phyloP scores from a whole-genome alignment of 345 rosid species.

The Pugionium cornutum region DNA sequence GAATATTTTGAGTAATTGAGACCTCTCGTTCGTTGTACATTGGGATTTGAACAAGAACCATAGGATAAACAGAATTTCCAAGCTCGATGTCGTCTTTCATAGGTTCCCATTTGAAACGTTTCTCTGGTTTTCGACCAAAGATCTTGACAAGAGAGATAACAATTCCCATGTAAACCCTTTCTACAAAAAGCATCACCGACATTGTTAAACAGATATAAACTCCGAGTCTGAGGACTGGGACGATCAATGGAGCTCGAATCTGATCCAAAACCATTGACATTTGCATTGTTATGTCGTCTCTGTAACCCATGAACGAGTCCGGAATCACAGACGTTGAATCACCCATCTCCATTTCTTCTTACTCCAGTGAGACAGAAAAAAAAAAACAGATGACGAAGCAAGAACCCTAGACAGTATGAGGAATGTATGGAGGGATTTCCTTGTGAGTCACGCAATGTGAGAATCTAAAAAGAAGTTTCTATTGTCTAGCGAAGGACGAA shows the following conservation, averaged over 20 bases:
- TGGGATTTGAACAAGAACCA: slow-evolving; percentile 95
- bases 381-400: slow-evolving; percentile 18
- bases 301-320: slow-evolving; percentile 49
- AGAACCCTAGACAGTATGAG: slow-evolving; percentile 39
- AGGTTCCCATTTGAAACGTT: slow-evolving; percentile 73
- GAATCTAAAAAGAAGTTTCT: background rate
- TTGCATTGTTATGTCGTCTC: slow-evolving; percentile 60
- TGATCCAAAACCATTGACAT: slow-evolving; percentile 58
- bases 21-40: slow-evolving; percentile 99
- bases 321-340: slow-evolving; percentile 49
- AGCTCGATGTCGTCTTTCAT: slow-evolving; percentile 84
- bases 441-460: slow-evolving; percentile 34
- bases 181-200: slow-evolving; percentile 90
- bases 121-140: slow-evolving; percentile 80
- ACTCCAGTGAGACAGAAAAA: background rate
- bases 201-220: slow-evolving; percentile 69
- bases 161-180: slow-evolving; percentile 82
- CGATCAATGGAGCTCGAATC: slow-evolving; percentile 82
- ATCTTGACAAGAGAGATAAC: slow-evolving; percentile 70
- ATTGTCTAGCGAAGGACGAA: background rate
- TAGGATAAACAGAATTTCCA: slow-evolving; percentile 80
- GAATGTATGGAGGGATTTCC: background rate
- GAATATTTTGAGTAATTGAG: background rate
- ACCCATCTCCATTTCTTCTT: slow-evolving; percentile 27
- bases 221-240: slow-evolving; percentile 61